Evolutionary conservation across 257 asterid species (phyloP), one percentile per base, ranked within the genome.

Genomic region (Ajuga chamaepitys): DNA sequence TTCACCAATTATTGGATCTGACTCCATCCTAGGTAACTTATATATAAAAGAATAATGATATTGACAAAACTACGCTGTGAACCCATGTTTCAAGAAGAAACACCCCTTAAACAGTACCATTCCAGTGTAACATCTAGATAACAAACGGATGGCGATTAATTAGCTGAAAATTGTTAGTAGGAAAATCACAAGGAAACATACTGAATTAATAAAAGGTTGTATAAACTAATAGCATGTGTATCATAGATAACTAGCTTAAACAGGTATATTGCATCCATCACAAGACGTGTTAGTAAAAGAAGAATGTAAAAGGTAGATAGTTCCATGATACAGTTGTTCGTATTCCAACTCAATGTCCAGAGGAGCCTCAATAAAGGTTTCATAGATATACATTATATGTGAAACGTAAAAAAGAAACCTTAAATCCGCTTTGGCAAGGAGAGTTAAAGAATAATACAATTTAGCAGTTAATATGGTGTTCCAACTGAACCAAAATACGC

Each of bases 21-120:
- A 63, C 53, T 54, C 54, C 58, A 30, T 30, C 66, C 65, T 42
- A 53, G 22, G 42, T 45, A 56, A 68, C 44, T n/a, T 5, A 34
- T 11, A 26, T 28, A 64, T 28, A 44, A 32, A 48, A n/a, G 21
- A 16, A 25, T 38, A 68, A 54, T 38, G 3, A 50, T 32, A 7
- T 2, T 13, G 47, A 42, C 16, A 28, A 30, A 45, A 7, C 22
- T 7, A 26, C 10, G 48, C 46, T 47, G 5, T 8, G 38, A 17
- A 13, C 20, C 28, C 17, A 56, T n/a, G n/a, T n/a, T 35, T 35
- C 40, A 50, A 11, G n/a, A 50, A 53, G 1, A 38, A 52, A 21
- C 10, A n/a, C 25, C 13, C 20, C 12, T 26, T 7, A 14, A 2
- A 54, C 14, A 28, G 26, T 18, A 44, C 37, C 63, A 7, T 12